Evolutionary conservation across 2,329 filamentous ascomycete genomes (phyloP).

Genomic region (Seiridium unicorne): DNA sequence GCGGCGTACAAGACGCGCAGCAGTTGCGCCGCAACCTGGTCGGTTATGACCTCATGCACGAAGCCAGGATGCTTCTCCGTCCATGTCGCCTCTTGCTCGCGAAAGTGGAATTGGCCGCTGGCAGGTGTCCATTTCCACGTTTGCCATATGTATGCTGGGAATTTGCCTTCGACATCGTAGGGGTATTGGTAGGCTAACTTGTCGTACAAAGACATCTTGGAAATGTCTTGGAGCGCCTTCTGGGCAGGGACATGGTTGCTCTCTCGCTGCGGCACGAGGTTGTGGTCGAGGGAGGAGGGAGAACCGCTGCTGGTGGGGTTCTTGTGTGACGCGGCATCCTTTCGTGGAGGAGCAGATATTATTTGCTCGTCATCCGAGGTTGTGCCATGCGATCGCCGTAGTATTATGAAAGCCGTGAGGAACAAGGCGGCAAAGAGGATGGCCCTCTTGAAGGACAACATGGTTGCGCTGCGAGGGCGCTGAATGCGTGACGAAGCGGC

Average conservation of each 20-base stretch:
- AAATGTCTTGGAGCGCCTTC: constrained; percentile 67
- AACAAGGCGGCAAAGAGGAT: constrained; percentile 30
- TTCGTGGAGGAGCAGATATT: constrained; percentile 15
- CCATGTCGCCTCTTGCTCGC: constrained; percentile 87
- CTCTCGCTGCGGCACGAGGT: constrained; percentile 15
- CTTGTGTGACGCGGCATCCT: constrained; percentile 16
- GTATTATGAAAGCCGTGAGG: constrained; percentile 29
- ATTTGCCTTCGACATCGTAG: constrained; percentile 84
- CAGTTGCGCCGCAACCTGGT: constrained; percentile 77
- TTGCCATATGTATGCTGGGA: constrained; percentile 98
- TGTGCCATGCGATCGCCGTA: constrained; percentile 26
- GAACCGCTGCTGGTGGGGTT: constrained; percentile 7
- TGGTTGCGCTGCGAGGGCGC: constrained; percentile 16
- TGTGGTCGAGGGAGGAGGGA: background rate
- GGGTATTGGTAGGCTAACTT: constrained; percentile 93
- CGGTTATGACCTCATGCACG: constrained; percentile 95
- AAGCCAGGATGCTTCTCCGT: constrained; percentile 83
- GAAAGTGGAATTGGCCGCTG: constrained; percentile 75
- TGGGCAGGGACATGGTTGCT: constrained; percentile 44
- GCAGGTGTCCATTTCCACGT: constrained; percentile 91
- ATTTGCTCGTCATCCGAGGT: constrained; percentile 19
- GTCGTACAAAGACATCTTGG: constrained; percentile 68
- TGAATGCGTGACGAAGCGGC: background rate
- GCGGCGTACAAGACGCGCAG: constrained; percentile 84
- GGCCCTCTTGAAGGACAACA: constrained; percentile 32